These are phyloP conservation scores for Sporisorium iseilematis-ciliati DNA, from an alignment of 1,284 basidiomycete genomes.

Conservation along the genomic window DNA sequence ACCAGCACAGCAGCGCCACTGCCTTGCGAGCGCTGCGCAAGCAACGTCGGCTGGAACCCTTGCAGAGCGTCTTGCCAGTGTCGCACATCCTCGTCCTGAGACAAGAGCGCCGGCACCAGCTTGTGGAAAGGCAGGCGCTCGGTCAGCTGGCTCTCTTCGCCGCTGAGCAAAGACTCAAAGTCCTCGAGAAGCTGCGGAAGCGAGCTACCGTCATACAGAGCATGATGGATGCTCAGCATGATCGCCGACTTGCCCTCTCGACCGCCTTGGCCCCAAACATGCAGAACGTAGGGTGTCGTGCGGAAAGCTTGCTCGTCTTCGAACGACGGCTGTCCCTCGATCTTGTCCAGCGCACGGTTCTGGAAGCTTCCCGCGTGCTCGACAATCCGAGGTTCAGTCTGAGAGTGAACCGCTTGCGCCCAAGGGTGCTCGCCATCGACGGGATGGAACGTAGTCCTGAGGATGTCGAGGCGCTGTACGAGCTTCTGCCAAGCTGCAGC, in stretches of 20 bases:
- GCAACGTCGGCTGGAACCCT: slow-evolving; percentile 30
- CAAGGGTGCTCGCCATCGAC: slow-evolving; percentile 50
- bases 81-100: slow-evolving; percentile 38
- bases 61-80: slow-evolving; percentile 49
- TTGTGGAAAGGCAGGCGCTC: slow-evolving; percentile 36
- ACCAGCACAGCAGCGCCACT: slow-evolving; percentile 14
- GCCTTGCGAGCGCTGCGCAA: slow-evolving; percentile 3
- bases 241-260: background rate
- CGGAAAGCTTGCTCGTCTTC: slow-evolving; percentile 55
- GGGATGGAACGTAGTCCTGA: slow-evolving; percentile 61
- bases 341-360: background rate
- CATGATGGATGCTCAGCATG: slow-evolving; percentile 55
- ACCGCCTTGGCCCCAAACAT: slow-evolving; percentile 21
- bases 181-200: slow-evolving; percentile 55
- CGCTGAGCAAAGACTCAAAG: slow-evolving; percentile 23
- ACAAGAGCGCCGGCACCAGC: slow-evolving; percentile 53
- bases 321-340: slow-evolving; percentile 38
- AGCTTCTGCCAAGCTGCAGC: slow-evolving; percentile 46
- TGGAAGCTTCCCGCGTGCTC: slow-evolving; percentile 21
- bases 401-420: slow-evolving; percentile 53
- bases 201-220: slow-evolving; percentile 58
- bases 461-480: slow-evolving; percentile 51
- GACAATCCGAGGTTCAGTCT: slow-evolving; percentile 13
- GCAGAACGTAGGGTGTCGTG: slow-evolving; percentile 51
- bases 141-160: slow-evolving; percentile 1